Base-by-base conservation (phyloP, 2,329 filamentous ascomycete genomes). In the Calonectria montana region DNA sequence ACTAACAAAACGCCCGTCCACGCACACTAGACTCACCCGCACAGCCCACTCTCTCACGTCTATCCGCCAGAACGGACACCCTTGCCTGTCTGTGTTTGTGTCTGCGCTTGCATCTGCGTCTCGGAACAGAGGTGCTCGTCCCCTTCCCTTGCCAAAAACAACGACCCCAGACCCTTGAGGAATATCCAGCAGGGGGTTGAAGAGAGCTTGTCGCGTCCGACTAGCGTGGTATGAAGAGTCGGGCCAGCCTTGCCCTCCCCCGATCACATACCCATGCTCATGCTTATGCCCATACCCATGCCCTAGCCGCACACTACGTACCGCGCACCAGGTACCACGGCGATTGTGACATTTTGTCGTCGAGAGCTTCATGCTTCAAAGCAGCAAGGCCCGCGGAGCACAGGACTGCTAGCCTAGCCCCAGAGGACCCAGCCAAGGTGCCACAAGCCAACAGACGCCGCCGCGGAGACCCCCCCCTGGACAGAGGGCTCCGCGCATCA, bases 31-130 rank as follows among this genome's bases (percentile, higher is more conserved):
- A 37, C 57, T 69, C 47, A 57, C 55, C 43, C 48, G 47, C 59
- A 69, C 67, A 69, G 37, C 61, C 62, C 48, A 64, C 57, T 21
- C 43, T 62, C 67, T 41, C 67, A 65, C 61, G 47, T 69, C 37
- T 61, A 45, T 53, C 57, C 37, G 47, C 67, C 57, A 48, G 12
- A 27, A 62, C 67, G 67, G 67, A 69, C 48, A 39, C 67, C 61
- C 27, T 69, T 25, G 45, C 57, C 23, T 35, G 31, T 35, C 31
- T 35, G 31, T 35, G 31, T 35, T 13, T 55, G 48, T 48, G 45
- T n/a, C 45, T 55, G 53, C 35, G 31, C 35, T 31, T 57, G 53
- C 53, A 10, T 25, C 53, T 57, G 53, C 53, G 57, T 61, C 37
- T 65, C 37, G 67, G 47, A 53, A 53, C 48, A 25, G 41, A 48